Percentiles rank a stretch among this genome's conserved stretches.
Conservation (phyloP, 225 moss, liverwort and hornwort species). For the Takakia lepidozioides region DNA sequence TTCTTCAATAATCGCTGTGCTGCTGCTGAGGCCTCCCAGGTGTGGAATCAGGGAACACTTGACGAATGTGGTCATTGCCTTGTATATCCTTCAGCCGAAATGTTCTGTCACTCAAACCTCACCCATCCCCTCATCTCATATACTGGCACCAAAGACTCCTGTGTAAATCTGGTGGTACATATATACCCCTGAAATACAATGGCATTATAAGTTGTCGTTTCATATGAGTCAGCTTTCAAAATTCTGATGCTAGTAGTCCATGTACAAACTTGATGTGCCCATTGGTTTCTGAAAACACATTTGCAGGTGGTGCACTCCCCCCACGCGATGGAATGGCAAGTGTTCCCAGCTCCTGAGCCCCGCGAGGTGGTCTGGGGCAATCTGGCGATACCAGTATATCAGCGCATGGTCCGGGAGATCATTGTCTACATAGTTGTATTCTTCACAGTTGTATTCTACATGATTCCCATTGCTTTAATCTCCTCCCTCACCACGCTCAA, state of each 20-base stretch:
- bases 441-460: constrained; percentile 75
- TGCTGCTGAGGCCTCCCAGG: constrained; percentile 52
- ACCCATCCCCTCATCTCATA: neutral
- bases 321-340: constrained; percentile 71
- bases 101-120: neutral
- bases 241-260: neutral
- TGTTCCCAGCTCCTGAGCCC: constrained; percentile 76
- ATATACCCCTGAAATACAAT: neutral
- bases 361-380: constrained; percentile 76
- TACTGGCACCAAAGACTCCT: neutral
- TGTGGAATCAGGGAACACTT: too few relatives aligned
- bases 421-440: constrained; percentile 59
- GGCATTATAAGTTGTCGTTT: neutral
- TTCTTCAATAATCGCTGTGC: constrained; percentile 53
- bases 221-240: neutral
- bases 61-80: too few relatives aligned
- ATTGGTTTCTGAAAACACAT: too few relatives aligned
- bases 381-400: constrained; percentile 46
- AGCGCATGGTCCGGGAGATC: constrained; percentile 44
- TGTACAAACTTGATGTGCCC: too few relatives aligned
- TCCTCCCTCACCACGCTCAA: constrained; percentile 71
- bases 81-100: too few relatives aligned
- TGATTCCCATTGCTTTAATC: constrained; percentile 86
- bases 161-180: neutral
- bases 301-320: constrained; percentile 52